These are phyloP conservation scores for Gaeumannomyces sp. DNA, from an alignment of 2,329 filamentous ascomycete genomes.

Conservation along the genomic window DNA sequence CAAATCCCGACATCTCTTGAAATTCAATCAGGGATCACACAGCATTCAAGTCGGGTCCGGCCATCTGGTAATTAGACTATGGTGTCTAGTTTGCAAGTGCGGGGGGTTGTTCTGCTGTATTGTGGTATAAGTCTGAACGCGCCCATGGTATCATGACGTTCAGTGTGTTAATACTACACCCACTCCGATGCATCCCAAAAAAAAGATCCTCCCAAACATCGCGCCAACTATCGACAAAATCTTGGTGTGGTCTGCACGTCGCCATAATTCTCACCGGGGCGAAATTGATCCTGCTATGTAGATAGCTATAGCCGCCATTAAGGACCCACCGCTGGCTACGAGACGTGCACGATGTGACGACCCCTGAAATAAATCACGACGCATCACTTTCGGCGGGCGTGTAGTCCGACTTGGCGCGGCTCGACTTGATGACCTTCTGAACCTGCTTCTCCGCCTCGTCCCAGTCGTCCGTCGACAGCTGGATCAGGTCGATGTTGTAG, in stretches of 20 bases:
- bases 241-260: background rate
- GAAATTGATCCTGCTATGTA: background rate
- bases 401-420: constrained; percentile 46
- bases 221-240: background rate
- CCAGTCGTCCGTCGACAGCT: constrained; percentile 83
- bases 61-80: background rate
- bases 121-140: background rate
- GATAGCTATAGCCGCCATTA: background rate
- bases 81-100: background rate
- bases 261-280: background rate
- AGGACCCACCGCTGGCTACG: too few relatives aligned
- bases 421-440: constrained; percentile 72
- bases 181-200: background rate
- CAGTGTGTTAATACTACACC: background rate
- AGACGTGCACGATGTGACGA: background rate
- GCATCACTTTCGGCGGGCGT: constrained; percentile 15
- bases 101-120: background rate
- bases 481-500: constrained; percentile 75
- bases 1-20: background rate
- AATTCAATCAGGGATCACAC: background rate
- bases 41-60: background rate
- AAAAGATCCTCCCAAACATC: background rate
- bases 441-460: constrained; percentile 80
- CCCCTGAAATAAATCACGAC: background rate
- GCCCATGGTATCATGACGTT: background rate